Percentiles rank a stretch among this genome's conserved stretches.
Evolutionary conservation across 192 early-diverging fungal genomes (phyloP).

Genomic region (Coemansia aciculifera): DNA sequence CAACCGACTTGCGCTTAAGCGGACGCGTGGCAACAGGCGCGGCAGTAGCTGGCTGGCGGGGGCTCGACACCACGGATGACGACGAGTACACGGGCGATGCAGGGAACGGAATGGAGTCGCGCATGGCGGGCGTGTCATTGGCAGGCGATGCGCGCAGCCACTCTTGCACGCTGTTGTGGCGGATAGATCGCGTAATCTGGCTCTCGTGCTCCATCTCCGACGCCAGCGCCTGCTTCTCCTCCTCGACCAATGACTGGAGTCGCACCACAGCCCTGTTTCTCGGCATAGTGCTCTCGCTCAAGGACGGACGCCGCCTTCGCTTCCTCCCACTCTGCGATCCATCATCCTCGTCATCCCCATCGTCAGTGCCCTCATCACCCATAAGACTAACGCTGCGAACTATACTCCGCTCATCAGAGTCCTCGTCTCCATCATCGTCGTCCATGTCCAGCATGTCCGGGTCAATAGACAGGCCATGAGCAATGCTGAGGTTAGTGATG

Average conservation of each 20-base stretch:
- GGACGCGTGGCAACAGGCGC: slow-evolving; percentile 8
- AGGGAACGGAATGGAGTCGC: slow-evolving; percentile 18
- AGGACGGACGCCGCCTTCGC: slow-evolving; percentile 22
- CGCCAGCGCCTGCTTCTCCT: slow-evolving; percentile 44
- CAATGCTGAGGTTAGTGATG: slow-evolving; percentile 22
- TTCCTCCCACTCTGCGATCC: slow-evolving; percentile 9
- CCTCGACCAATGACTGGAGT: slow-evolving; percentile 46
- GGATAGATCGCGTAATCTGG: slow-evolving; percentile 49
- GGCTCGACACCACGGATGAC: slow-evolving; percentile 34
- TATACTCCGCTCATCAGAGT: slow-evolving; percentile 10
- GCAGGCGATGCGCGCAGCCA: slow-evolving; percentile 41
- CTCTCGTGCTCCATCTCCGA: slow-evolving; percentile 55
- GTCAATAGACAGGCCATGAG: slow-evolving; percentile 26
- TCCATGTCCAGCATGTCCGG: slow-evolving; percentile 36
- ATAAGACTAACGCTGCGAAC: not conserved
- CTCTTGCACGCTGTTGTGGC: slow-evolving; percentile 51
- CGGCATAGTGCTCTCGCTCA: slow-evolving; percentile 18
- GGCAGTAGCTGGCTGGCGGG: slow-evolving; percentile 10
- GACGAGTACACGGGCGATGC: slow-evolving; percentile 25
- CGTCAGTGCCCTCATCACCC: slow-evolving; percentile 5
- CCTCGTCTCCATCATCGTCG: slow-evolving; percentile 30
- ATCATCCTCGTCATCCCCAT: slow-evolving; percentile 14
- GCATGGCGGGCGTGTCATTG: not conserved
- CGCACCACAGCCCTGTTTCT: slow-evolving; percentile 53
- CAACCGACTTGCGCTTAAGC: slow-evolving; percentile 41